phyloP scores from a whole-genome alignment of 2,329 filamentous ascomycete genomes.

The Orbilia oligospora region DNA sequence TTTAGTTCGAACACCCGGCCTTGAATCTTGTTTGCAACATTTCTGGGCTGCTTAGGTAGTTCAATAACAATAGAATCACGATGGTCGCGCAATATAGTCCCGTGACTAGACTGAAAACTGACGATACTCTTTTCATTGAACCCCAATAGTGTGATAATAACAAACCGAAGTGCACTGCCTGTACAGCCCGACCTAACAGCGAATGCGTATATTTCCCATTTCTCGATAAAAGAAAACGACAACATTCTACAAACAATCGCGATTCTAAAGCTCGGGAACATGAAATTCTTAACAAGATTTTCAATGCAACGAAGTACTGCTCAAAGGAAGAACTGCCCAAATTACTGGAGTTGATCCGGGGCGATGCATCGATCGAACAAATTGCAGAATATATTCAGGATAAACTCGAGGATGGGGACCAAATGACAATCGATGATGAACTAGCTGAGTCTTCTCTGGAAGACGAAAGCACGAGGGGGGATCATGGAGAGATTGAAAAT shows the following conservation, averaged over 20 bases:
- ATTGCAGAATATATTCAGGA: conserved; percentile 48
- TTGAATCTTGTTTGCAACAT: neutral
- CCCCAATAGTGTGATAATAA: conserved; percentile 58
- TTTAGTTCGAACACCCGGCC: neutral
- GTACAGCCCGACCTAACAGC: conserved; percentile 49
- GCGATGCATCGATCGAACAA: conserved; percentile 49
- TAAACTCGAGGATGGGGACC: conserved; percentile 28
- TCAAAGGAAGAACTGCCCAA: conserved; percentile 51
- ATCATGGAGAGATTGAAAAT: conserved; percentile 10
- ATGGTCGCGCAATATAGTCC: conserved; percentile 1
- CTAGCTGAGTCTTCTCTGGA: neutral
- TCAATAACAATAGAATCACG: conserved; percentile 15
- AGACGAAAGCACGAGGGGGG: conserved; percentile 10
- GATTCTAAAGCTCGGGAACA: conserved; percentile 41
- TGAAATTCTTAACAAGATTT: conserved; percentile 43
- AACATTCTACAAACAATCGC: conserved; percentile 30
- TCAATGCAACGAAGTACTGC: conserved; percentile 57
- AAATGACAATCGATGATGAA: neutral
- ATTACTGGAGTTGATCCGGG: conserved; percentile 42
- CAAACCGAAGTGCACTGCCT: conserved; percentile 56
- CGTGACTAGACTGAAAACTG: conserved; percentile 26
- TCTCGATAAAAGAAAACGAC: conserved; percentile 59
- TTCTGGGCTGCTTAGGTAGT: neutral
- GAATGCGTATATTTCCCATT: conserved; percentile 57
- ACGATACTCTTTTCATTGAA: conserved; percentile 2